Evolutionary conservation across 805 yeast genomes (phyloP), one percentile per base, ranked within the genome.

Genomic region (Tetrapisispora fleetii): DNA sequence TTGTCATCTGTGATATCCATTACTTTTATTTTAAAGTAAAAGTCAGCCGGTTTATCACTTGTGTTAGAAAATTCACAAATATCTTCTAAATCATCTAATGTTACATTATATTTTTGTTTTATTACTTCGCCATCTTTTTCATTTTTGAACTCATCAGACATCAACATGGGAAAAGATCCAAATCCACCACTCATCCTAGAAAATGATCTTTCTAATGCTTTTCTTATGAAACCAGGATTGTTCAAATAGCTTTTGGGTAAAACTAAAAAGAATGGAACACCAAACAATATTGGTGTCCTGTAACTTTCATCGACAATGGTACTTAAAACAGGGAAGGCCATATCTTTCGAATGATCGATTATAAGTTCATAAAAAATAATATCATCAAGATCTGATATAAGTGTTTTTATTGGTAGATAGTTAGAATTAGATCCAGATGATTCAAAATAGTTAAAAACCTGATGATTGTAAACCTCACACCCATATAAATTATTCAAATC

Each of bases 251-350:
- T 71, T 35, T 70, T 68, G 1, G 73, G 46, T 13, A 88, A 58
- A 0, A 80, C 73, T 28, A 89, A 70, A 55, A 89, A 81, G 56
- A 87, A 79, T 2, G 98, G 98, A 1, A 81, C 62, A 1, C 89
- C 95, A 66, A 88, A 85, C 1, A 80, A 65, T 40, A 72, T 72
- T 0, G 74, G 70, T 13, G 67, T 60, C 54, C 47, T 68, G 67
- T 48, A 69, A 48, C 62, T 72, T 65, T 56, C 71, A 60, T 54
- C 73, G 58, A 39, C 63, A 50, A 61, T 58, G 0, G 77, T 68
- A 52, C 73, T 81, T 48, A 80, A 64, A 0, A 85, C 81, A 0
- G 93, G 91, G 9, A 83, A 71, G 21, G 83, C 67, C 6, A 78
- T 54, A 54, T 78, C 78, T 37, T 74, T 77, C 66, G 70, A 47